These are phyloP conservation scores for Populus hybrid DNA, from an alignment of 441 rosid species.

Conservation along the genomic window DNA sequence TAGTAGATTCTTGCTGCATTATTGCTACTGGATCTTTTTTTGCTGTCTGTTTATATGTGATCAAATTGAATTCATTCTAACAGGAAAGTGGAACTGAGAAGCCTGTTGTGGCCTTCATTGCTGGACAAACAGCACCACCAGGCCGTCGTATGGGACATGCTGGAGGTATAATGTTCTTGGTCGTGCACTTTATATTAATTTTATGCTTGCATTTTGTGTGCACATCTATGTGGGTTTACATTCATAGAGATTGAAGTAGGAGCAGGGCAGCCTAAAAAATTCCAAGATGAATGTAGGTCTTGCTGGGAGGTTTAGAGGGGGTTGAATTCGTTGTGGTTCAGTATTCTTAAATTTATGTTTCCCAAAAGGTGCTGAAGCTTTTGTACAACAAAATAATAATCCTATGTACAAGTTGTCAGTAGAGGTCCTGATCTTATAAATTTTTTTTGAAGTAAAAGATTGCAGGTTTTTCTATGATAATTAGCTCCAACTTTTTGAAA, in stretches of 20 bases:
- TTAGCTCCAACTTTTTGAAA: background rate
- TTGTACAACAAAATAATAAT: background rate
- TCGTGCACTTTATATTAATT: background rate
- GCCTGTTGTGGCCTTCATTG: conserved; percentile 96
- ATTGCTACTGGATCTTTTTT: background rate
- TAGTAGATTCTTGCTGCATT: background rate
- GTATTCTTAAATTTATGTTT: background rate
- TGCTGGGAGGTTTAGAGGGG: background rate
- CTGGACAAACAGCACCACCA: conserved; percentile 98
- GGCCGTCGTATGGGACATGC: conserved; percentile 99
- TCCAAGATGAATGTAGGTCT: background rate
- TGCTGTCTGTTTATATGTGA: background rate
- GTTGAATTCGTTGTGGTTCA: background rate
- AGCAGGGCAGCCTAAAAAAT: background rate
- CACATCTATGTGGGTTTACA: background rate
- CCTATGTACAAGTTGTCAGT: background rate
- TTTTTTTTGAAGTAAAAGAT: too few relatives aligned
- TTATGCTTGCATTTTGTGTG: background rate
- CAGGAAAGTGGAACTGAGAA: conserved; percentile 95
- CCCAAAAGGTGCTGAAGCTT: background rate
- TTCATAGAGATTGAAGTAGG: background rate
- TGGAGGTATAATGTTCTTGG: conserved; percentile 59
- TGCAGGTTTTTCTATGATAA: background rate
- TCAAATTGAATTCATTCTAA: conserved; percentile 22
- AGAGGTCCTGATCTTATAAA: background rate